These are phyloP conservation scores for Juglanconis sp. DNA, from an alignment of 2,329 filamentous ascomycete species.

Conservation along the genomic window DNA sequence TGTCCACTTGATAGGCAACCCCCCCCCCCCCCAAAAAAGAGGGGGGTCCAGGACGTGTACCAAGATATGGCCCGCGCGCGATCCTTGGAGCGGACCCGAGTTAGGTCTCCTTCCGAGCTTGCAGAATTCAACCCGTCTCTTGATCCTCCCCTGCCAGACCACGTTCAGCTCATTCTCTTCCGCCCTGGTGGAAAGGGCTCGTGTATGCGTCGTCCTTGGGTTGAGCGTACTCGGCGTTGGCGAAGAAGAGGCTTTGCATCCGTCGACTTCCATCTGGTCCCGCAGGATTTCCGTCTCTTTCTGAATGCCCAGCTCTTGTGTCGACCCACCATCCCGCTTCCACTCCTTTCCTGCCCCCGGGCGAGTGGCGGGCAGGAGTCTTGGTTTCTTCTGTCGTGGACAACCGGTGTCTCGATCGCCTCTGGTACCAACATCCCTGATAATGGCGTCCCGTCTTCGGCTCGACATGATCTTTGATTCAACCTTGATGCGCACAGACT, in stretches of 20 bases:
- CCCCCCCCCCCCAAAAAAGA: too few relatives aligned
- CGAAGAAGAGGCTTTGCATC: slow-evolving; percentile 21
- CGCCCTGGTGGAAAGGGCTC: neutral
- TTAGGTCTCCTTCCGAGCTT: slow-evolving; percentile 6
- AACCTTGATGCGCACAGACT: slow-evolving; percentile 13
- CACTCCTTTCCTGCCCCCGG: slow-evolving; percentile 15
- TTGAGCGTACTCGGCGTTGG: slow-evolving; percentile 1
- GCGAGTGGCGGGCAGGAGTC: slow-evolving; percentile 22
- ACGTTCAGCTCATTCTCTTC: neutral
- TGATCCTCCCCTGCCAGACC: neutral
- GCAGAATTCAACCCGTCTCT: slow-evolving; percentile 3
- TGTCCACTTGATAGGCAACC: neutral
- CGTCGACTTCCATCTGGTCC: slow-evolving; percentile 25
- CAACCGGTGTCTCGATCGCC: slow-evolving; percentile 42
- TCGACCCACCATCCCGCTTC: slow-evolving; percentile 28
- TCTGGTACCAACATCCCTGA: slow-evolving; percentile 34
- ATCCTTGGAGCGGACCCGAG: neutral
- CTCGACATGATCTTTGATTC: slow-evolving; percentile 30
- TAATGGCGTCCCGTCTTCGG: slow-evolving; percentile 30
- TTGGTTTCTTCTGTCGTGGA: slow-evolving; percentile 32
- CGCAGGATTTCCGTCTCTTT: slow-evolving; percentile 26
- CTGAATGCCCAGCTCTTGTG: slow-evolving; percentile 26
- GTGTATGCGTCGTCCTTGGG: neutral
- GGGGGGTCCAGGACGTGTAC: neutral
- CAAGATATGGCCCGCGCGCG: neutral